Evolutionary conservation across 306 rosid species (phyloP), one percentile per base, ranked within the genome.

Genomic region (Vigna mungo): DNA sequence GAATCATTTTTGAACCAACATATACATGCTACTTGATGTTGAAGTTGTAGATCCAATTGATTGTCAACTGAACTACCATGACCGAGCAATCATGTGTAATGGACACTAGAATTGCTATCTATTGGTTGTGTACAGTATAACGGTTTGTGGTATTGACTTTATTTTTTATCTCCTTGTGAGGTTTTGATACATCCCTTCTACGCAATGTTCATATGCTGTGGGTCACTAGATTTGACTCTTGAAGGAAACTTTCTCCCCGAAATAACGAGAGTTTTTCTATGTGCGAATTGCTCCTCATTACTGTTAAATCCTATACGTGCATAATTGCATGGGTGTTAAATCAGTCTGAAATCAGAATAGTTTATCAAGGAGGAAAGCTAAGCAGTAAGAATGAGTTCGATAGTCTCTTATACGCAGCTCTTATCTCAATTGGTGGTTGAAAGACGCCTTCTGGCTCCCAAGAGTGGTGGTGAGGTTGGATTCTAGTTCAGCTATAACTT

Each of bases 1-100:
- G 74, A 74, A 32, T 54, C 60, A 32, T 59, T 81, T 66, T 66
- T 41, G 37, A 82, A 51, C 55, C 71, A 76, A 63, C 77, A 74
- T 46, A 34, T 39, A 63, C 55, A 63, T 74, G 63, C 48, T 25
- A 51, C 64, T 53, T 30, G 54, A 37, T 53, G 58, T 16, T 76
- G 17, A 54, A 76, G 69, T 62, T 69, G 56, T 20, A 70, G 61
- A 61, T 25, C 27, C 63, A 17, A n/a, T 41, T 55, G 61, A 52
- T 56, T 69, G 65, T 36, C 63, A 63, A 52, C 47, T 44, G 46
- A 69, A 55, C 70, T 27, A 18, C 80, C 64, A 65, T 80, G 46
- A 13, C 66, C 47, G 4, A 1, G 23, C 49, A 64, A 39, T 49
- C 76, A 64, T 69, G 43, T 75, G 75, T 64, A 51, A 25, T 25